Evolutionary conservation across 2,329 filamentous ascomycete genomes (phyloP), one percentile per base, ranked within the genome.

Genomic region (Periconia sp.): DNA sequence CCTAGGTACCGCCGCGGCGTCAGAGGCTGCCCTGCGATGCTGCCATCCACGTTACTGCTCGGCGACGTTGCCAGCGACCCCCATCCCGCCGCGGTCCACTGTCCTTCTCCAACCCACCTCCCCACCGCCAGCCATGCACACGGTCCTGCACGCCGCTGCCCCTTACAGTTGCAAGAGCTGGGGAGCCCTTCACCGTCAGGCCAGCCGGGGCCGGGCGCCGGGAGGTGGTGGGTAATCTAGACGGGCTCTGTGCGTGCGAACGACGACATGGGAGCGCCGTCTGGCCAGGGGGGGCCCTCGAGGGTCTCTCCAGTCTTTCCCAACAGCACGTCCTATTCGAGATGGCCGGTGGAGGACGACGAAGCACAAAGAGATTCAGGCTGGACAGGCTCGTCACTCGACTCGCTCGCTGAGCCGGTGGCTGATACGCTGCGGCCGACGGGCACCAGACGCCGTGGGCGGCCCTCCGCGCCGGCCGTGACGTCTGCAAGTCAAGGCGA

Each of bases 171-270:
- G 51, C 54, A 59, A 50, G 46, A 51, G 46, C n/a, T n/a, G n/a
- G n/a, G n/a, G n/a, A n/a, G n/a, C n/a, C n/a, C n/a, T n/a, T n/a
- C n/a, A n/a, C n/a, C n/a, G n/a, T n/a, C n/a, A n/a, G n/a, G n/a
- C n/a, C n/a, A n/a, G 43, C 33, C 44, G 39, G 25, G 39, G 18
- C 33, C 43, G 31, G 17, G 38, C 49, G 45, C 46, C 33, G 29
- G 40, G 49, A 51, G 48, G 50, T 59, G 13, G 34, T n/a, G 34
- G 23, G 23, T 56, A 56, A 60, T 63, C 55, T 58, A 57, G 52
- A 41, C 46, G 37, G 43, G 52, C 52, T 56, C 58, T 60, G 59
- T 63, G 60, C 52, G 56, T 54, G 53, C 47, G 55, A 57, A 65
- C 58, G 54, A 59, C 42, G 58, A 50, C 57, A 39, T 47, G 63